A percentile compares a stretch with the other conserved stretches of the same genome.
These are phyloP conservation scores for Thielaviopsis ethacetica DNA, from an alignment of 2,329 filamentous ascomycete genomes.

Conservation along the genomic window DNA sequence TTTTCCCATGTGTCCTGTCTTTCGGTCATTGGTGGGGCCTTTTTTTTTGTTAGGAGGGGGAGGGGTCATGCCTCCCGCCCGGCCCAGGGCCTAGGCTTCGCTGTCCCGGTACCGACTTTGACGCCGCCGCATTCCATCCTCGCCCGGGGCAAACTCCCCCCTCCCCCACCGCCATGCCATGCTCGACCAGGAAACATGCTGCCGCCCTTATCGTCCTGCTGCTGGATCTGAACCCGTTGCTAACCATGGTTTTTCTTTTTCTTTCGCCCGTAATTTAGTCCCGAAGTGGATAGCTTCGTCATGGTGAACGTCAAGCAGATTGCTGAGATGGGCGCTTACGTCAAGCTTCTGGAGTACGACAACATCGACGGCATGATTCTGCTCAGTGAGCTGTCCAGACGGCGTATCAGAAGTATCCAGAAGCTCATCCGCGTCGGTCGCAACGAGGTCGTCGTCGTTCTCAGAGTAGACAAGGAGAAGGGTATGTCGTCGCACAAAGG, in stretches of 20 bases:
- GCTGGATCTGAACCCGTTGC: background rate
- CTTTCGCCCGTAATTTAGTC: conserved; percentile 20
- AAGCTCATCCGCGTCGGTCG: conserved; percentile 96
- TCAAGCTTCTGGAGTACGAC: conserved; percentile 98
- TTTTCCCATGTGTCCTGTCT: background rate
- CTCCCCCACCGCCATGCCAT: background rate
- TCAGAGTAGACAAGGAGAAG: conserved; percentile 99
- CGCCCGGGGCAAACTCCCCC: background rate
- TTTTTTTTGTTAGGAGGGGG: background rate
- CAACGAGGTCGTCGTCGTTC: conserved; percentile 96
- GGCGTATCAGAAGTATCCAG: conserved; percentile 97
- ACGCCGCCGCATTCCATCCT: background rate
- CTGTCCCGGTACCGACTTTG: background rate
- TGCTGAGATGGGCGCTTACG: conserved; percentile 99
- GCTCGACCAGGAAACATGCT: background rate
- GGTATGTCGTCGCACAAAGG: conserved; percentile 27
- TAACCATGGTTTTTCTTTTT: conserved; percentile 9
- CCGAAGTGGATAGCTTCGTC: conserved; percentile 98
- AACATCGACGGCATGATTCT: conserved; percentile 99
- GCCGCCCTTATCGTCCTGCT: background rate
- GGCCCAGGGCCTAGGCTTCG: too few relatives aligned
- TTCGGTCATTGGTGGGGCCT: background rate
- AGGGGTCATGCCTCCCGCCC: background rate
- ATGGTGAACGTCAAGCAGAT: conserved; percentile 99
- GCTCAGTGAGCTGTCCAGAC: conserved; percentile 88